Conservation (phyloP, 2,329 filamentous ascomycete genomes). For the Paramyrothecium roridum region DNA sequence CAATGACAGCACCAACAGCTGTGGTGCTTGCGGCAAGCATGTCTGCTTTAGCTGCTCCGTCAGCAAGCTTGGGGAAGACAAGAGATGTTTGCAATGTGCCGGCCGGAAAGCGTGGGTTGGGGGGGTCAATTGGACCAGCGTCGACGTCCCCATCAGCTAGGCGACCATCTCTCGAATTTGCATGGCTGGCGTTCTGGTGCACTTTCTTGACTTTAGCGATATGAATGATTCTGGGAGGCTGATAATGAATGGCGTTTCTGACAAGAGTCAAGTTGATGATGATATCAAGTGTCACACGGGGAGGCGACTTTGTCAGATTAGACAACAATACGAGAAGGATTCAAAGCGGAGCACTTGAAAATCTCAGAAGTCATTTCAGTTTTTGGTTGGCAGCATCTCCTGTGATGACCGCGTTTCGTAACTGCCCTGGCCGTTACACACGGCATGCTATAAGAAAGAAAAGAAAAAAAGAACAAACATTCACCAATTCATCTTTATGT, state of each 20-base stretch:
- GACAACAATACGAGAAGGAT: too few species aligned
- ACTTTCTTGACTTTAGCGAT: slow-evolving; percentile 5
- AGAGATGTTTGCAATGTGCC: slow-evolving; percentile 51
- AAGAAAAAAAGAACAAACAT: too few species aligned
- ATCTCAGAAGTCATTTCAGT: too few species aligned
- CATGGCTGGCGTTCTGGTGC: background rate
- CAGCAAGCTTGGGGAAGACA: slow-evolving; percentile 52
- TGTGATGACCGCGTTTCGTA: background rate
- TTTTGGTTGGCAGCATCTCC: too few species aligned
- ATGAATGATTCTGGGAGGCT: background rate
- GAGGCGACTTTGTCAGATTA: too few species aligned
- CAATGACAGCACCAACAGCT: slow-evolving; percentile 28
- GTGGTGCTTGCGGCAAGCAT: slow-evolving; percentile 48
- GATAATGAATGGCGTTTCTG: background rate
- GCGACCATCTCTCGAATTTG: background rate
- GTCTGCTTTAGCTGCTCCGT: slow-evolving; percentile 60
- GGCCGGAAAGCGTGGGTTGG: slow-evolving; percentile 25
- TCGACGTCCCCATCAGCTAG: slow-evolving; percentile 17
- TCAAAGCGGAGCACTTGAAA: too few species aligned
- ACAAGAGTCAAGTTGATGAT: too few species aligned
- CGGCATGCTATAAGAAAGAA: too few species aligned
- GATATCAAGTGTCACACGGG: too few species aligned
- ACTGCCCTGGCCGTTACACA: background rate
- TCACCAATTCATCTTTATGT: too few species aligned
- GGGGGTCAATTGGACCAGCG: slow-evolving; percentile 12